These are phyloP conservation scores for Neoconidiobolus thromboides DNA, from an alignment of 371 early-diverging fungal species.

Conservation along the genomic window DNA sequence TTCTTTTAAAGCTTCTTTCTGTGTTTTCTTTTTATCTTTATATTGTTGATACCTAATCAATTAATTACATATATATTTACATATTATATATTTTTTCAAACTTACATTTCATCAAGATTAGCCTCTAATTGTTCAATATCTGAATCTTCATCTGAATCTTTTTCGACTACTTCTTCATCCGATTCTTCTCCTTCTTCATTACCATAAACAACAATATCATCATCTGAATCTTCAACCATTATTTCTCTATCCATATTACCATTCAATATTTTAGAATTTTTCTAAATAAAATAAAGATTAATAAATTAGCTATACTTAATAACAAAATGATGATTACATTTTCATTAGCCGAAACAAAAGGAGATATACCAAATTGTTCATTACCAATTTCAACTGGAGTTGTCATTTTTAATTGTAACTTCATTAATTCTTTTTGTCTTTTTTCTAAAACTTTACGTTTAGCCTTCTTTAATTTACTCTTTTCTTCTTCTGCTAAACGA, in stretches of 20 bases:
- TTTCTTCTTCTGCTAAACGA: slow-evolving; percentile 31
- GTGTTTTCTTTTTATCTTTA: neutral
- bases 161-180: slow-evolving; percentile 17
- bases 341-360: slow-evolving; percentile 4
- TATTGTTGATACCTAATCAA: neutral
- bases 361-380: slow-evolving; percentile 35
- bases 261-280: neutral
- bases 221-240: slow-evolving; percentile 12
- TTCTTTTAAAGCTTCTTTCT: neutral
- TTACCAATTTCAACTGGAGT: slow-evolving; percentile 71
- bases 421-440: slow-evolving; percentile 59
- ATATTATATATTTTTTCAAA: neutral
- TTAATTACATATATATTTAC: neutral
- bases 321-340: no score
- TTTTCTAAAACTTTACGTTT: slow-evolving; percentile 48
- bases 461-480: slow-evolving; percentile 29
- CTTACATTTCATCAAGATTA: no score
- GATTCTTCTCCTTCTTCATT: slow-evolving; percentile 17
- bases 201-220: slow-evolving; percentile 31
- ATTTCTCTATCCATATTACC: slow-evolving; percentile 17
- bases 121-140: neutral
- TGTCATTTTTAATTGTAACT: slow-evolving; percentile 83
- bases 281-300: no score
- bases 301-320: no score
- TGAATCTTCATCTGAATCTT: slow-evolving; percentile 7